Base-by-base conservation (phyloP, 257 asterid genomes). In the Thymus quinquecostatus region DNA sequence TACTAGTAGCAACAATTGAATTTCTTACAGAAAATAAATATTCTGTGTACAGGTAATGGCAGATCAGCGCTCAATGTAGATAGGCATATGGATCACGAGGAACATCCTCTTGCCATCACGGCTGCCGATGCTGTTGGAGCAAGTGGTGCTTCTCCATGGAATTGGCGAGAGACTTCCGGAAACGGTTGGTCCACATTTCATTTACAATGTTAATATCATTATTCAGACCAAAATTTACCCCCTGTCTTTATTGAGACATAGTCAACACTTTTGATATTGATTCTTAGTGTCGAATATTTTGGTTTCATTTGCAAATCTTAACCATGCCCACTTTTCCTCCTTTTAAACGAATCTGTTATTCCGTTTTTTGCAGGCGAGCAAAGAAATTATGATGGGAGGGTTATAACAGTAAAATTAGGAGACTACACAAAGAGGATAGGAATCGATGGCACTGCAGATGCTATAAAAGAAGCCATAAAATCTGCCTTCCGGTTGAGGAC, bases 91-190 rank as follows among this genome's bases (percentile, higher is more conserved):
- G 97, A 93, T 81, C 94, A 87, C 21, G 96, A 93, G 9, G 96
- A 90, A 36, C 97, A 85, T 77, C 97, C 97, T 72, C 96, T 93
- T 64, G 96, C 96, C 72, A 89, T 89, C 53, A 81, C 93, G 50
- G 86, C 96, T 36, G 86, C 92, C 41, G 97, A 90, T 70, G 91
- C 92, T 45, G 96, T 90, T 78, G 90, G 85, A 69, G 92, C 91
- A 66, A 78, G 85, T 78, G 97, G 94, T 49, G 92, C 74, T 78
- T 90, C 98, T 75, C 97, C 98, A 6, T 93, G 98, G 98, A 91
- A 84, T 68, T 93, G 98, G 98, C 86, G 96, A 82, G 97, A 81
- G 70, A 83, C 95, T 57, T 88, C 96, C 51, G 89, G 88, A 75
- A 88, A 78, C 73, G 97, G 96, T 90, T 48, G 66, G 88, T 82